A percentile compares a stretch with the other conserved stretches of the same genome.
Conservation (phyloP, 225 moss, liverwort and hornwort genomes). For the Physcomitrium patens region DNA sequence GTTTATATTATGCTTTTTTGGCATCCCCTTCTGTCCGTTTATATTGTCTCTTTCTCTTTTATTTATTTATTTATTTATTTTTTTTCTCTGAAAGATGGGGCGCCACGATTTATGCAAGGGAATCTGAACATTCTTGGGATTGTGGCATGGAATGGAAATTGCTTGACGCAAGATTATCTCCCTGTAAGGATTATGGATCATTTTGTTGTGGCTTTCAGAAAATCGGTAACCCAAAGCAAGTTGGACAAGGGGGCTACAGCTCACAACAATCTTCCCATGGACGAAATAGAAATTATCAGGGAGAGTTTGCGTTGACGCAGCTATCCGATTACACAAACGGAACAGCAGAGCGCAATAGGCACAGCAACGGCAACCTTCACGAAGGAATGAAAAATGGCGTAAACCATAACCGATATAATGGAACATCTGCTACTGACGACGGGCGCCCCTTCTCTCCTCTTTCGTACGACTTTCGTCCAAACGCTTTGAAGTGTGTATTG, state of each 20-base stretch:
- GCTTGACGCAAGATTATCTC: background rate
- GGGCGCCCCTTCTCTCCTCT: slow-evolving; percentile 33
- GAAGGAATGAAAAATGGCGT: slow-evolving; percentile 18
- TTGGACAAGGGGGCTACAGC: slow-evolving; percentile 33
- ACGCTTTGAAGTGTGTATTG: background rate
- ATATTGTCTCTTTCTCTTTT: background rate
- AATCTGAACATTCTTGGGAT: background rate
- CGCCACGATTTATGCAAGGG: background rate
- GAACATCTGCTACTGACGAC: slow-evolving; percentile 26
- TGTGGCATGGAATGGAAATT: background rate
- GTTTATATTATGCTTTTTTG: slow-evolving; percentile 19
- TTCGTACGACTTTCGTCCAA: slow-evolving; percentile 21
- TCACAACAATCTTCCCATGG: slow-evolving; percentile 45
- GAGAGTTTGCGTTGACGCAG: slow-evolving; percentile 37
- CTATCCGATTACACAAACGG: slow-evolving; percentile 30
- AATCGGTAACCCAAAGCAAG: slow-evolving; percentile 55
- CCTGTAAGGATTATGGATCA: slow-evolving; percentile 7
- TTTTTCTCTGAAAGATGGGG: background rate
- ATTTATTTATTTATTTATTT: too few relatives aligned
- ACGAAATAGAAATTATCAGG: slow-evolving; percentile 38
- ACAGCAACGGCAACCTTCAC: slow-evolving; percentile 27
- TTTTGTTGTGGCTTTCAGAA: slow-evolving; percentile 42
- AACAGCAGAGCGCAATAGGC: slow-evolving; percentile 19
- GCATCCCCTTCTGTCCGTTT: background rate
- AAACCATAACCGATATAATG: slow-evolving; percentile 19